Evolutionary conservation across 345 rosid species (phyloP), one percentile per base, ranked within the genome.

Genomic region (Linum usitatissimum): DNA sequence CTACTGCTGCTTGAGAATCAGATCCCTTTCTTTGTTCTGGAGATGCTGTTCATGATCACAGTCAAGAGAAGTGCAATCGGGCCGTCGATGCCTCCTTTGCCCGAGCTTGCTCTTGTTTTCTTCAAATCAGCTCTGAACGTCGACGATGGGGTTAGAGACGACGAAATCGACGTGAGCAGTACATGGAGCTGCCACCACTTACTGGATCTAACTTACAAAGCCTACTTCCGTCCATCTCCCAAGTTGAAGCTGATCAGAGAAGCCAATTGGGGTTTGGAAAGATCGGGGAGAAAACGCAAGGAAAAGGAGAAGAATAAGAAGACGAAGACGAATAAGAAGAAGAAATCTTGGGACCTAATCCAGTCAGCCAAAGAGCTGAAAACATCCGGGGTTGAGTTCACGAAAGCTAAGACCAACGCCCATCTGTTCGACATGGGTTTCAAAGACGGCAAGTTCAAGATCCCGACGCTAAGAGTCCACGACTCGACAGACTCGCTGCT

Each of bases 11-110:
- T 54, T 3, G 57, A 54, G 57, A 54, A 54, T 20, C 57, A 54
- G 57, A 54, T 54, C 10, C 57, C 57, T n/a, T 54, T 54, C 57
- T 18, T 20, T 6, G 57, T 54, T n/a, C 57, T 54, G 9, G 57
- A 54, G 28, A 18, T 54, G 20, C 19, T 54, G 57, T 54, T 20
- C 57, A 20, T 54, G 28, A 42, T 42, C 9, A 42, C 49, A 9
- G 49, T 42, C 49, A 42, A 42, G 15, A 42, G 49, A 42, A 18
- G 28, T 20, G 28, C 28, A 17, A n/a, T 18, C 0, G 57, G 57
- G 6, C 21, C 21, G 21, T n/a, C 28, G 9, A 20, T n/a, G 20
- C 57, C 57, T 18, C 28, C 57, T 7, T 7, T 54, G 57, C 19
- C 57, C 0, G 57, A 54, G n/a, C 57, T 54, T n/a, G 57, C 57